These are phyloP conservation scores for Sugiyamaella marilandica DNA, from an alignment of 805 yeast genomes.

Conservation along the genomic window DNA sequence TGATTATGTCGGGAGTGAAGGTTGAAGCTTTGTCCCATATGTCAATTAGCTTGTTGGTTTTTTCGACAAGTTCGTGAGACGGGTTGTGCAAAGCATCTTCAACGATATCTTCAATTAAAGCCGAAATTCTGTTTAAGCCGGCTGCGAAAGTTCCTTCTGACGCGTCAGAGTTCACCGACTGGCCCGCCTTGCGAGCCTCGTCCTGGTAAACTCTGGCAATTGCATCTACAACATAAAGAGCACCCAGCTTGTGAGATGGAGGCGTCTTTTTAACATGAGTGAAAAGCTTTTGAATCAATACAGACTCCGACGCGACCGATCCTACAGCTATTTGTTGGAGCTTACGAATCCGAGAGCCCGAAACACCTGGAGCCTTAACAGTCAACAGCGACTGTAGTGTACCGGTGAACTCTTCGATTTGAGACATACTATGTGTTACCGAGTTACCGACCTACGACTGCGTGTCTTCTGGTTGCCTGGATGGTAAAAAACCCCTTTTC, in stretches of 20 bases:
- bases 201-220: slow-evolving; percentile 81
- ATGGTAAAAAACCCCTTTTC: no score
- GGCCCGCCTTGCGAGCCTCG: slow-evolving; percentile 55
- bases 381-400: slow-evolving; percentile 28
- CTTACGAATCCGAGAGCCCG: slow-evolving; percentile 90
- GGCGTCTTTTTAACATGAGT: slow-evolving; percentile 69
- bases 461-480: no score
- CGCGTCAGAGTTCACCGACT: slow-evolving; percentile 45
- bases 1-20: slow-evolving; percentile 55
- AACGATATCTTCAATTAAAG: slow-evolving; percentile 57
- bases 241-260: slow-evolving; percentile 80
- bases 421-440: background rate
- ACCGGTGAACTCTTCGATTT: slow-evolving; percentile 20
- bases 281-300: slow-evolving; percentile 53
- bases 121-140: slow-evolving; percentile 62
- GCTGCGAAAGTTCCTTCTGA: slow-evolving; percentile 70
- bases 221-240: slow-evolving; percentile 87
- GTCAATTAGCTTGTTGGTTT: slow-evolving; percentile 77
- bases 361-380: slow-evolving; percentile 72
- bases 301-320: slow-evolving; percentile 54
- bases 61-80: slow-evolving; percentile 40
- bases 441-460: background rate
- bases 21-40: slow-evolving; percentile 89
- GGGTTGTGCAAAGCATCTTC: slow-evolving; percentile 37
- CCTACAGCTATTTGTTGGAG: slow-evolving; percentile 72